Percentiles rank a stretch among this genome's conserved stretches.
These are phyloP conservation scores for Penicillium vulpinum DNA, from an alignment of 2,329 filamentous ascomycete species.

Conservation along the genomic window DNA sequence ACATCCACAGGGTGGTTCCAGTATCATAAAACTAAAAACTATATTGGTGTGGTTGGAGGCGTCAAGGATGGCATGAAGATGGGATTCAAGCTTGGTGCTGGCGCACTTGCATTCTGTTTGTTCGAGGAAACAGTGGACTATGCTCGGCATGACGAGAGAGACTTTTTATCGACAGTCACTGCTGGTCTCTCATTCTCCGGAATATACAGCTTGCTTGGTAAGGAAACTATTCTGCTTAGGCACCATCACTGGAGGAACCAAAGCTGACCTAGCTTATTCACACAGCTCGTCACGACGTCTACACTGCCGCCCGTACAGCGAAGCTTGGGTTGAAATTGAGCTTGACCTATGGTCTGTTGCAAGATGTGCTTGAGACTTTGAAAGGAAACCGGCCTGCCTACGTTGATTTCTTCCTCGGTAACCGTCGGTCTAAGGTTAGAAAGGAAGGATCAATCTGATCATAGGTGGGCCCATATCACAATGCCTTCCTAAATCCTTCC, in stretches of 20 bases:
- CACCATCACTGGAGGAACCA: background rate
- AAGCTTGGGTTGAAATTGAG: constrained; percentile 78
- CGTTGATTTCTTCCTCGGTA: constrained; percentile 64
- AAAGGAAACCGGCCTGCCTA: constrained; percentile 75
- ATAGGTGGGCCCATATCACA: background rate
- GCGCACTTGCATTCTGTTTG: constrained; percentile 73
- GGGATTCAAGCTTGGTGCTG: constrained; percentile 68
- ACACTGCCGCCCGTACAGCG: constrained; percentile 74
- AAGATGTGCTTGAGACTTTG: constrained; percentile 70
- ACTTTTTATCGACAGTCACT: constrained; percentile 77
- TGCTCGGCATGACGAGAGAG: constrained; percentile 58
- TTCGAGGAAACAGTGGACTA: constrained; percentile 85
- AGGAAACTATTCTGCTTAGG: constrained; percentile 35
- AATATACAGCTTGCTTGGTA: constrained; percentile 82
- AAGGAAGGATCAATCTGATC: constrained; percentile 22
- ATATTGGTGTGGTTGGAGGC: constrained; percentile 75
- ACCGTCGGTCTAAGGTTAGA: constrained; percentile 31
- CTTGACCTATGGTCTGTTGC: constrained; percentile 73
- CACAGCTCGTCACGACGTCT: constrained; percentile 74
- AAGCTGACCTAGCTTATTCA: constrained; percentile 13
- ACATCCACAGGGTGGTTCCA: constrained; percentile 88
- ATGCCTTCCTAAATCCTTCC: background rate
- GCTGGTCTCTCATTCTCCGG: constrained; percentile 84
- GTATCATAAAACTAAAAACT: constrained; percentile 99
- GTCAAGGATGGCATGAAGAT: constrained; percentile 76